phyloP scores from a whole-genome alignment of 2,329 filamentous ascomycete species.

The Paracoccidioides brasiliensis region DNA sequence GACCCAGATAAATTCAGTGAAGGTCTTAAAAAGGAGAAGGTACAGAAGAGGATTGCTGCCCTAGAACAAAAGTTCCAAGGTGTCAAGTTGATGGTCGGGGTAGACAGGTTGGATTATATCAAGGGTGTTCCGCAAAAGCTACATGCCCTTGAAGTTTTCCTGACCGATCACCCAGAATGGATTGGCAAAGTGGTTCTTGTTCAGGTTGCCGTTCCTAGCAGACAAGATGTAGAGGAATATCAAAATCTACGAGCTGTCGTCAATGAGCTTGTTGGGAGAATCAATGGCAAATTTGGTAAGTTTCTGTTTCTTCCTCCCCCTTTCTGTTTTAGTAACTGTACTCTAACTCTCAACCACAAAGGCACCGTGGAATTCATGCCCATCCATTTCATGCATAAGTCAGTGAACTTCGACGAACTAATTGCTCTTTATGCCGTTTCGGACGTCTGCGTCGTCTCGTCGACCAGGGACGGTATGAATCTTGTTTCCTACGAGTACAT shows the following conservation, averaged over 20 bases:
- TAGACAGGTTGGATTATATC: constrained; percentile 96
- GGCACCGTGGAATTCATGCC: constrained; percentile 96
- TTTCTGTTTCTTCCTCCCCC: neutral
- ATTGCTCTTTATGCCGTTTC: constrained; percentile 86
- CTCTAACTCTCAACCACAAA: constrained; percentile 17
- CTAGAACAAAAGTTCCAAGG: constrained; percentile 86
- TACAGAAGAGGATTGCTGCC: constrained; percentile 74
- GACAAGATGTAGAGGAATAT: constrained; percentile 95
- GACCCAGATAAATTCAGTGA: constrained; percentile 94
- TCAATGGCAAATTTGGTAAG: constrained; percentile 82
- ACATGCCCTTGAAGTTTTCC: constrained; percentile 88
- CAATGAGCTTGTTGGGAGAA: constrained; percentile 90
- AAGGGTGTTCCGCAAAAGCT: constrained; percentile 97
- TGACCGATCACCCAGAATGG: constrained; percentile 95
- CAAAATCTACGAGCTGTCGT: constrained; percentile 90
- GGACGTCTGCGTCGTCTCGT: constrained; percentile 84
- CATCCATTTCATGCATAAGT: constrained; percentile 97
- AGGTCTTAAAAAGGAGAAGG: constrained; percentile 69
- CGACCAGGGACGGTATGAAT: constrained; percentile 98
- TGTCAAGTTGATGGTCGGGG: constrained; percentile 90
- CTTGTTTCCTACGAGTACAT: constrained; percentile 98
- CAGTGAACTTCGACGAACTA: constrained; percentile 85
- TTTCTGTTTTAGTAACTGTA: neutral
- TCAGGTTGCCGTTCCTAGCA: constrained; percentile 86
- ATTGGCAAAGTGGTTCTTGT: constrained; percentile 94